Evolutionary conservation across 129 eudicot species (phyloP).

Genomic region (Helianthus tuberosus): DNA sequence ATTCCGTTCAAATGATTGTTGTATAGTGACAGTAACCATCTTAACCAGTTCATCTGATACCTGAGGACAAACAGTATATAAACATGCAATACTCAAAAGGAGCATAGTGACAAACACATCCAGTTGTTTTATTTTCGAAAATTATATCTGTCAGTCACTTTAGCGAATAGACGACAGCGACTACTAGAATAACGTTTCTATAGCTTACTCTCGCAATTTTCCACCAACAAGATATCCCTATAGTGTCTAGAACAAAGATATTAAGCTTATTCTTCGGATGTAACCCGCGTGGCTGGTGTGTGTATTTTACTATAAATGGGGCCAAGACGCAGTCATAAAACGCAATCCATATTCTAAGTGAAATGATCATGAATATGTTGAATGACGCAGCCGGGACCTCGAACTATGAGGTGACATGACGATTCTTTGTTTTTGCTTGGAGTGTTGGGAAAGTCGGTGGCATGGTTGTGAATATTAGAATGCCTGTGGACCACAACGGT

Average conservation of each 20-base stretch:
- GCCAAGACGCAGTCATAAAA: conserved; percentile 59
- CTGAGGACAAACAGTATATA: conserved; percentile 39
- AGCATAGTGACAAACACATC: conserved; percentile 9
- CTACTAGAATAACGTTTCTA: conserved; percentile 17
- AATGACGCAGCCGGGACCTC: conserved; percentile 75
- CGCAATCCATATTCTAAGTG: conserved; percentile 54
- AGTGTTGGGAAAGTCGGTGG: conserved; percentile 45
- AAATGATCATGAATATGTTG: conserved; percentile 45
- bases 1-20: conserved; percentile 98
- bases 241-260: too few relatives aligned
- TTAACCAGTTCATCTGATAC: conserved; percentile 95
- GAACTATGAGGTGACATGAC: conserved; percentile 48
- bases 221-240: conserved; percentile 91
- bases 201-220: conserved; percentile 88
- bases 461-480: conserved; percentile 49
- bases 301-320: conserved; percentile 55
- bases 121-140: conserved; percentile 11
- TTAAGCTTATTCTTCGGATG: too few relatives aligned
- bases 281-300: conserved; percentile 45
- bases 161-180: background rate
- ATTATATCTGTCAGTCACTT: background rate
- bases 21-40: conserved; percentile 95
- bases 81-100: conserved; percentile 13
- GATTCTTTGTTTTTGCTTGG: conserved; percentile 66
- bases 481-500: conserved; percentile 73